Base-by-base conservation (phyloP, 768 basidiomycete genomes). In the Rhizopogon sp. region DNA sequence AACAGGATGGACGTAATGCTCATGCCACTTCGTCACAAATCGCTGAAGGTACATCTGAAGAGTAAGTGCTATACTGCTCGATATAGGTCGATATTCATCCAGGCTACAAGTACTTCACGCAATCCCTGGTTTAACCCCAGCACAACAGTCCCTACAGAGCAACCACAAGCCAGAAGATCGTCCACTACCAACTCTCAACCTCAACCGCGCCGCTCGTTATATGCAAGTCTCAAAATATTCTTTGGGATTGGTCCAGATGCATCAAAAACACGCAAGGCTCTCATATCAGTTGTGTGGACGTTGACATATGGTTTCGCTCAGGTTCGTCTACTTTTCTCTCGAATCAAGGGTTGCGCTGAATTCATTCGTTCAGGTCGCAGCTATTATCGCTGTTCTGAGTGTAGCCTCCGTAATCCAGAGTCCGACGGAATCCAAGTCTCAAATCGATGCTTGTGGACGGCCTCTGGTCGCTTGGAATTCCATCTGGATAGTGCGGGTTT, bases 391-490 rank as follows among this genome's bases (percentile, higher is more conserved):
- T 0, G 58, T 89, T 35, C 68, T 85, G 9, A 74, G 71, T 7
- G 67, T 79, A 35, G 76, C 80, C 6, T 76, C 80, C 0, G 66
- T 71, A 29, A 72, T 72, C 25, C 70, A 71, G 58, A 85, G 81
- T 58, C 80, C 79, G 2, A 72, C 67, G 0, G 45, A 73, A 39
- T 72, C 40, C 77, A 74, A 37, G 13, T 37, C 35, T 46, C 87
- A 89, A 69, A 86, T 86, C 75, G 60, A 70, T 25, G 83, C 84
- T 0, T 89, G 87, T 59, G 74, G 74, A 43, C 76, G 81, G 16
- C 87, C 87, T 7, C 66, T 89, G 25, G 87, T 88, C 6, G 70
- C 74, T 2, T 89, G 87, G 87, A 79, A 84, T 50, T 74, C 76
- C 37, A 70, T 89, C 5, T 89, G 87, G 87, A 65, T 84, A 25